These are phyloP conservation scores for Musa beccarii DNA, from an alignment of 176 grass and related monocot species.

Conservation along the genomic window DNA sequence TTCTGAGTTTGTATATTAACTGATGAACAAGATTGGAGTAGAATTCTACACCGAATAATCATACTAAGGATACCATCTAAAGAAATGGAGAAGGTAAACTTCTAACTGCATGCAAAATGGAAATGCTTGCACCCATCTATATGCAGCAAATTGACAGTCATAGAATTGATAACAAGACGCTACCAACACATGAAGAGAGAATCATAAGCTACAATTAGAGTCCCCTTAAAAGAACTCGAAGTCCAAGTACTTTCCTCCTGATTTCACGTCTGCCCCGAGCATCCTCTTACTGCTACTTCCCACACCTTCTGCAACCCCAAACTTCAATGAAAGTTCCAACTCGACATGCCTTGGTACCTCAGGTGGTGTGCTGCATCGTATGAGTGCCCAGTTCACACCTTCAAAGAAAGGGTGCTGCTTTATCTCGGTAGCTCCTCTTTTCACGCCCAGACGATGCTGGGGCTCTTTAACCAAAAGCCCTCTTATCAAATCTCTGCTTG, in stretches of 20 bases:
- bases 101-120: too few species aligned
- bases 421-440: conserved; percentile 30
- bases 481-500: conserved; percentile 42
- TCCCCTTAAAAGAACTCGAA: conserved; percentile 52
- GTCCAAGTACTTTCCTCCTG: conserved; percentile 51
- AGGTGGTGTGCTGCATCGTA: conserved; percentile 57
- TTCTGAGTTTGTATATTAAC: too few species aligned
- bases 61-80: too few species aligned
- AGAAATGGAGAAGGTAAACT: too few species aligned
- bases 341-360: conserved; percentile 46
- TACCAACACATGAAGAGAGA: too few species aligned
- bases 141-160: too few species aligned
- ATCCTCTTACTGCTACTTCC: conserved; percentile 35
- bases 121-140: too few species aligned
- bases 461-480: conserved; percentile 58
- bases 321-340: conserved; percentile 3
- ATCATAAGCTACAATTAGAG: too few species aligned
- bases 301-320: conserved; percentile 13
- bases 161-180: too few species aligned
- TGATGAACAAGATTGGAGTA: too few species aligned
- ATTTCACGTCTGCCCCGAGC: conserved; percentile 22
- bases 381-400: background rate
- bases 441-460: conserved; percentile 45
- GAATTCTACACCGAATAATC: too few species aligned
- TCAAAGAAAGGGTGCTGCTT: too few species aligned